Percentiles rank a stretch among this genome's conserved stretches.
Evolutionary conservation across 2,329 filamentous ascomycete genomes (phyloP).

Genomic region (Diaporthe australafricana): DNA sequence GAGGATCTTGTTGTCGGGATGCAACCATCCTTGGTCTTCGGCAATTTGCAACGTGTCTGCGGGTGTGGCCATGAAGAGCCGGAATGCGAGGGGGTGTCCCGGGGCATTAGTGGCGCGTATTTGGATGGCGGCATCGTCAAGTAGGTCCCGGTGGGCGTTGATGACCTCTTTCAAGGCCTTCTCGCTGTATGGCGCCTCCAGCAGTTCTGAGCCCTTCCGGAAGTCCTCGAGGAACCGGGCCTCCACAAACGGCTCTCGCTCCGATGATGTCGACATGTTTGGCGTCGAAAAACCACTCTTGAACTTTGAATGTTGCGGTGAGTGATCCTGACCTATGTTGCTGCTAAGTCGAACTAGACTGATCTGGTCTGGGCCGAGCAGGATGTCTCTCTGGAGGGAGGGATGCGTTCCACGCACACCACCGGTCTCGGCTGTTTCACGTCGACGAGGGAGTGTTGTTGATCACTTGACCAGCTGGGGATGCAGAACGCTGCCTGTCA

Average conservation of each 20-base stretch:
- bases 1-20: conserved; percentile 27
- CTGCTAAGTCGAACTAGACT: background rate
- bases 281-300: background rate
- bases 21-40: conserved; percentile 27
- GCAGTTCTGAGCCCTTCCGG: conserved; percentile 10
- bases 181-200: conserved; percentile 26
- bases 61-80: conserved; percentile 32
- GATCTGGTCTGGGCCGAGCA: background rate
- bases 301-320: background rate
- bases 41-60: conserved; percentile 34
- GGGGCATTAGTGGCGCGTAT: conserved; percentile 18
- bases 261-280: conserved; percentile 35
- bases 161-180: conserved; percentile 28
- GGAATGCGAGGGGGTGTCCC: conserved; percentile 26
- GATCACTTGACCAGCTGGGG: conserved; percentile 24
- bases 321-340: background rate
- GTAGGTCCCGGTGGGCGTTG: conserved; percentile 32
- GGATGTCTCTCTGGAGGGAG: background rate
- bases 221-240: conserved; percentile 35
- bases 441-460: conserved; percentile 8
- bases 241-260: conserved; percentile 35
- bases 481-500: conserved; percentile 1
- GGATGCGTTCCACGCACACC: background rate
- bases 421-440: conserved; percentile 23
- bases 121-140: conserved; percentile 36